Conservation (phyloP, 306 rosid genomes). For the Lagenaria siceraria region DNA sequence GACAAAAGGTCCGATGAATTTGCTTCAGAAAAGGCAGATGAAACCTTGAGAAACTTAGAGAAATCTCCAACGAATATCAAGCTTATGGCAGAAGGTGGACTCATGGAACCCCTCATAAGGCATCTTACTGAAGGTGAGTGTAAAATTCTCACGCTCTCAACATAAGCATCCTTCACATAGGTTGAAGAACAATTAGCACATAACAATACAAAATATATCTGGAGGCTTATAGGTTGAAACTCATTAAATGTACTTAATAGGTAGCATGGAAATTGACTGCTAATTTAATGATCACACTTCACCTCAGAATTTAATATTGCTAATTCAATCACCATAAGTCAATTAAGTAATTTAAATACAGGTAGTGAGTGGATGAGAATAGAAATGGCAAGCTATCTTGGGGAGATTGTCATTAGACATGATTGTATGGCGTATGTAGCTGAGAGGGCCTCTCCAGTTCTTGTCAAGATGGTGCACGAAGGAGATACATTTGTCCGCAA, state of each 20-base stretch:
- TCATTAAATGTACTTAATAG: not conserved
- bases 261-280: not conserved
- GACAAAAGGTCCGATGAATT: constrained; percentile 20
- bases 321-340: not conserved
- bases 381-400: constrained; percentile 39
- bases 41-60: constrained; percentile 31
- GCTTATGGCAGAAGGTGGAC: constrained; percentile 38
- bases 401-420: constrained; percentile 27
- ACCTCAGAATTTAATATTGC: not conserved
- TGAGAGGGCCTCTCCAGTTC: constrained; percentile 23
- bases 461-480: constrained; percentile 20
- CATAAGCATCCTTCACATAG: not conserved
- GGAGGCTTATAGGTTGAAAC: not conserved
- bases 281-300: not conserved
- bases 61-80: constrained; percentile 21
- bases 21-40: constrained; percentile 28
- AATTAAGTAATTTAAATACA: constrained; percentile 1
- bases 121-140: constrained; percentile 25
- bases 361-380: constrained; percentile 28
- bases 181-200: not conserved
- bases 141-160: not conserved
- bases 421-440: constrained; percentile 26
- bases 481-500: constrained; percentile 22
- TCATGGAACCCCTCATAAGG: constrained; percentile 27
- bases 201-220: not conserved